A percentile compares a stretch with the other conserved stretches of the same genome.
phyloP scores from a whole-genome alignment of 495 filamentous ascomycete species.

The Aspergillus coremiiformis region DNA sequence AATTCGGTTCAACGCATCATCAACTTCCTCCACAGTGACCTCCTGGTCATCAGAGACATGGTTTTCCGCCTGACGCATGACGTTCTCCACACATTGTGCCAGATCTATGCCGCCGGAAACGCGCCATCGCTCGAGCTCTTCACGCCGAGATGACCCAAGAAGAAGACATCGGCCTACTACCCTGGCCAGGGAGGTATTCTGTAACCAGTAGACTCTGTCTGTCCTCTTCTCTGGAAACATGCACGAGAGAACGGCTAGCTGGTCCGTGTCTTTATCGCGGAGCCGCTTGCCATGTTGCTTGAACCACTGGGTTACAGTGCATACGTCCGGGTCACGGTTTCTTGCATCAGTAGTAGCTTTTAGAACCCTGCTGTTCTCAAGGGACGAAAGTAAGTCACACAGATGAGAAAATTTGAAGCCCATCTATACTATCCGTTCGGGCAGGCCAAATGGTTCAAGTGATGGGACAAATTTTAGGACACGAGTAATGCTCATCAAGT shows the following conservation, averaged over 20 bases:
- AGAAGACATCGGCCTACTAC: slow-evolving; percentile 57
- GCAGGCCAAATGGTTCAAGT: not conserved
- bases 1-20: slow-evolving; percentile 52
- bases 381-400: slow-evolving; percentile 52
- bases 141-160: slow-evolving; percentile 51
- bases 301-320: slow-evolving; percentile 55
- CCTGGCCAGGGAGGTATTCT: slow-evolving; percentile 50
- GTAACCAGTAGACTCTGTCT: slow-evolving; percentile 67
- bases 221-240: slow-evolving; percentile 66
- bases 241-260: slow-evolving; percentile 58
- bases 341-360: slow-evolving; percentile 30
- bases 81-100: slow-evolving; percentile 58
- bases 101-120: slow-evolving; percentile 55
- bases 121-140: slow-evolving; percentile 55
- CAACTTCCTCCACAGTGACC: slow-evolving; percentile 72
- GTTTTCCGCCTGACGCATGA: slow-evolving; percentile 57
- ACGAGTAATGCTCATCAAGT: not conserved
- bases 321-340: slow-evolving; percentile 26
- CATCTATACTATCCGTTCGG: slow-evolving; percentile 42
- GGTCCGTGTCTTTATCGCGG: slow-evolving; percentile 43
- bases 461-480: not conserved
- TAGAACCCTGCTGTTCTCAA: slow-evolving; percentile 39
- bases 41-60: slow-evolving; percentile 25
- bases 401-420: slow-evolving; percentile 53
- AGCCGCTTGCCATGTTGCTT: slow-evolving; percentile 44